Conservation (phyloP, 2,329 filamentous ascomycete genomes). For the Colletotrichum sp. region DNA sequence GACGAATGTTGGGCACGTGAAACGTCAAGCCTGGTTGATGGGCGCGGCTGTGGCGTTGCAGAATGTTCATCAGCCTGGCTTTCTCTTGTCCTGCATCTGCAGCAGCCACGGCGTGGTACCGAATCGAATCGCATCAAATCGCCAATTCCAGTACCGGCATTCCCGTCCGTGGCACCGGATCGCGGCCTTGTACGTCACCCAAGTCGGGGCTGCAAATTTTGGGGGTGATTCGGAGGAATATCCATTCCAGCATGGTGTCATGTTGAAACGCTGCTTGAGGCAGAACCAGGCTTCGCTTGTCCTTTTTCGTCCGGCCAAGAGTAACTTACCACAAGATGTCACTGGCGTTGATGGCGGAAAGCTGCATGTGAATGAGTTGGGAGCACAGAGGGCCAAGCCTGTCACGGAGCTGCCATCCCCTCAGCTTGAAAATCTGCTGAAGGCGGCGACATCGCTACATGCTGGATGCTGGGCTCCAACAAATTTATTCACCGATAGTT, state of each 20-base stretch:
- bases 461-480: not conserved
- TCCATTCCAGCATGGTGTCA: constrained; percentile 8
- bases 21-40: not conserved
- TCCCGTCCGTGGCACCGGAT: not conserved
- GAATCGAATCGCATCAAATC: not conserved
- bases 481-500: not conserved
- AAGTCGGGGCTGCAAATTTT: not conserved
- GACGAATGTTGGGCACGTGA: not conserved
- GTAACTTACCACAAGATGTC: not conserved
- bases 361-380: not conserved
- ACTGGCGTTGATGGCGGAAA: not conserved
- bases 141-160: not conserved
- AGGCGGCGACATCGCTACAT: not conserved
- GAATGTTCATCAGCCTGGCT: not conserved
- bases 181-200: not conserved
- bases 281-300: not conserved
- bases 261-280: constrained; percentile 1
- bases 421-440: not conserved
- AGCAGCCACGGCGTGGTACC: not conserved
- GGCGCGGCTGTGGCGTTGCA: not conserved
- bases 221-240: not conserved
- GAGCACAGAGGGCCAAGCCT: not conserved
- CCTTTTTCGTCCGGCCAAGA: not conserved
- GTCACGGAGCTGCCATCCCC: not conserved
- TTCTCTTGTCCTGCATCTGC: not conserved